Percentiles rank a stretch among this genome's conserved stretches.
These are phyloP conservation scores for Carex arenaria DNA, from an alignment of 202 grass and related monocot genomes.

Conservation along the genomic window DNA sequence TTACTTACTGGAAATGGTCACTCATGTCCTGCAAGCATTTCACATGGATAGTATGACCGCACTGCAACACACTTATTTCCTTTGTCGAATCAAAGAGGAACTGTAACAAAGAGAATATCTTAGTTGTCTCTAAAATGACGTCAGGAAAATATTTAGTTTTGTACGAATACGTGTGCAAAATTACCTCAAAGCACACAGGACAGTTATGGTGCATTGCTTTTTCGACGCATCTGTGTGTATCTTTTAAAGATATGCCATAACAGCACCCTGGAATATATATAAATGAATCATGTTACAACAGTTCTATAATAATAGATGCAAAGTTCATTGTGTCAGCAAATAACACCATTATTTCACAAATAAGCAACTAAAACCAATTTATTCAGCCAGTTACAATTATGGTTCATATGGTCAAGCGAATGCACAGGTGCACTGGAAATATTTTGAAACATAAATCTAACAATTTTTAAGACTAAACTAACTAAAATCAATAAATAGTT, in stretches of 20 bases:
- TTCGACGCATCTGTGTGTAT: conserved; percentile 71
- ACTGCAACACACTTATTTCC: conserved; percentile 62
- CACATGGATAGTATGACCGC: conserved; percentile 80
- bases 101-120: conserved; percentile 25
- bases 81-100: conserved; percentile 84
- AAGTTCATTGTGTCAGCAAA: background rate
- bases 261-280: conserved; percentile 53
- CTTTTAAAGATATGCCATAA: conserved; percentile 56
- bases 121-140: background rate
- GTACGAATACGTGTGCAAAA: background rate
- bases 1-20: conserved; percentile 63
- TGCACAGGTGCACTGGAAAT: background rate
- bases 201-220: conserved; percentile 96
- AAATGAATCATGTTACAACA: background rate
- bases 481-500: background rate
- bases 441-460: background rate
- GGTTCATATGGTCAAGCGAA: background rate
- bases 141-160: background rate
- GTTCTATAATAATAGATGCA: background rate
- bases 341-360: background rate
- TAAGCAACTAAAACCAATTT: background rate
- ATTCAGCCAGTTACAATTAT: background rate
- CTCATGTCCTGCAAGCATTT: conserved; percentile 78
- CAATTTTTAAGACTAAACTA: background rate
- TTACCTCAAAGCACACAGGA: conserved; percentile 81